These are phyloP conservation scores for Triticum urartu DNA, from an alignment of 176 grass and related monocot species.

Conservation along the genomic window DNA sequence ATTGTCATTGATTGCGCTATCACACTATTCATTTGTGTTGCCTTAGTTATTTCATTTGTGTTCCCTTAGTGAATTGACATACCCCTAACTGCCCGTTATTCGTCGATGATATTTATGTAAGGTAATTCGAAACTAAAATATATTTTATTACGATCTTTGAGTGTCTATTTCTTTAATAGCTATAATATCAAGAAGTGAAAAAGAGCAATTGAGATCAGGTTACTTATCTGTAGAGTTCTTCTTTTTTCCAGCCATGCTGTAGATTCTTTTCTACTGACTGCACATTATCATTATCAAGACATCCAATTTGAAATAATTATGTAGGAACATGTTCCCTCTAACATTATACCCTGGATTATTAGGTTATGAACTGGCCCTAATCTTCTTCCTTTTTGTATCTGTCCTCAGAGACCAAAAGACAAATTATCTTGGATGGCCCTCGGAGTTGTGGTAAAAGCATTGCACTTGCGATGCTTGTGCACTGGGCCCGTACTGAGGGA, in stretches of 20 bases:
- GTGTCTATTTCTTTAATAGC: not conserved
- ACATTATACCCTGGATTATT: not conserved
- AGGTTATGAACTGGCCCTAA: not conserved
- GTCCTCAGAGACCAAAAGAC: slow-evolving; percentile 64
- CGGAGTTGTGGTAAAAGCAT: slow-evolving; percentile 88
- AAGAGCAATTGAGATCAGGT: not conserved
- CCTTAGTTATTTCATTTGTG: not conserved
- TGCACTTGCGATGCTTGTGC: slow-evolving; percentile 94
- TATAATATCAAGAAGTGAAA: slow-evolving; percentile 19
- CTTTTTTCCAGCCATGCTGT: not conserved
- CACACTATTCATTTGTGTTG: not conserved
- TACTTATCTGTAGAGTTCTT: slow-evolving; percentile 18
- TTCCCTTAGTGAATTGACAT: not conserved
- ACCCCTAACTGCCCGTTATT: not conserved
- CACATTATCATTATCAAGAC: not conserved
- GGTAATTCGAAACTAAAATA: not conserved
- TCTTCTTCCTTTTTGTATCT: not conserved
- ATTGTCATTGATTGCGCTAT: not conserved
- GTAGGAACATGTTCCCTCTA: not conserved
- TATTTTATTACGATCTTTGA: not conserved
- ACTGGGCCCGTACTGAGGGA: slow-evolving; percentile 92
- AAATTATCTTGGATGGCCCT: slow-evolving; percentile 94
- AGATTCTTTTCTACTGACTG: not conserved
- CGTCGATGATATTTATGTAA: not conserved
- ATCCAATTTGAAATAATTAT: not conserved